Evolutionary conservation across 306 rosid species (phyloP).

Genomic region (Prunus mume): DNA sequence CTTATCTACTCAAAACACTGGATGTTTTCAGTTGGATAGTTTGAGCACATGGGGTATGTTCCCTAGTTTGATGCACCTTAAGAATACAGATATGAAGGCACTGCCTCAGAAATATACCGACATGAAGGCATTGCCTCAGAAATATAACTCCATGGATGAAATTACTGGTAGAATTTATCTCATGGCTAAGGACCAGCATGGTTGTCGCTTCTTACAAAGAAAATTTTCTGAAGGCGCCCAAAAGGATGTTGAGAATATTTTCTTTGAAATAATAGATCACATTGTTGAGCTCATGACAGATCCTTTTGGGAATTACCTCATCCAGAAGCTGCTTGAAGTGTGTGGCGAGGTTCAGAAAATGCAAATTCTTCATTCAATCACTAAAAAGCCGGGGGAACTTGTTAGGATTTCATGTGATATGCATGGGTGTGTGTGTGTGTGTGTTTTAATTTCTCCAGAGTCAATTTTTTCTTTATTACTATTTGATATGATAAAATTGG

Average conservation of each 20-base stretch:
- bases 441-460: background rate
- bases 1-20: constrained; percentile 19
- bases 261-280: constrained; percentile 42
- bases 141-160: constrained; percentile 42
- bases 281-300: constrained; percentile 59
- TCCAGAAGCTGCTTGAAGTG: constrained; percentile 64
- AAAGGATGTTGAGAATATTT: constrained; percentile 40
- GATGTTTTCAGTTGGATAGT: constrained; percentile 18
- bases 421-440: constrained; percentile 37
- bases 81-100: constrained; percentile 33
- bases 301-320: constrained; percentile 59
- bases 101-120: constrained; percentile 29
- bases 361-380: constrained; percentile 39
- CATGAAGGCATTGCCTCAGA: constrained; percentile 35
- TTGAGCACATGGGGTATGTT: constrained; percentile 20
- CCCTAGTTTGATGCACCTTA: constrained; percentile 10
- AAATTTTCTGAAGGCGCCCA: constrained; percentile 39
- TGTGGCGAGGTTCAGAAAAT: constrained; percentile 49
- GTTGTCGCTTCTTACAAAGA: constrained; percentile 61
- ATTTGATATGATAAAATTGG: background rate
- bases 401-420: constrained; percentile 49
- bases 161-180: constrained; percentile 39
- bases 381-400: constrained; percentile 40
- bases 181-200: constrained; percentile 61
- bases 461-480: background rate